These are phyloP conservation scores for Cryptosporidium bovis DNA, from an alignment of 169 alveolate genomes.

Conservation along the genomic window DNA sequence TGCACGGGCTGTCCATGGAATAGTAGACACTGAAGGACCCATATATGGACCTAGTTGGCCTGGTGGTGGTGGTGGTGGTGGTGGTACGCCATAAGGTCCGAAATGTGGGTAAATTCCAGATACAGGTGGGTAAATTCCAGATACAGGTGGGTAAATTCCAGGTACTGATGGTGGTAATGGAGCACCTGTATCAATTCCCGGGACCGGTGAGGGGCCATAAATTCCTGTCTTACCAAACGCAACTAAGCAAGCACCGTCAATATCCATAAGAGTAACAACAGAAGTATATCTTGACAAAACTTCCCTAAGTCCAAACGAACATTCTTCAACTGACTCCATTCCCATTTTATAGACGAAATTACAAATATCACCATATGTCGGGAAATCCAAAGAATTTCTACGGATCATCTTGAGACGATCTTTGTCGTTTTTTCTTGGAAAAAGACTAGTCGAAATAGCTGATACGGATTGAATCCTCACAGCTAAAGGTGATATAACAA, in stretches of 20 bases:
- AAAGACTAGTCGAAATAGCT: conserved; percentile 3
- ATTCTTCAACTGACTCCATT: conserved; percentile 31
- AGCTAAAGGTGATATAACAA: not conserved
- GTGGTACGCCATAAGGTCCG: no score
- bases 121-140: no score
- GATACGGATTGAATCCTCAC: conserved; percentile 7
- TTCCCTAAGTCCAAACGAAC: conserved; percentile 21
- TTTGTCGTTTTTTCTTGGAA: conserved; percentile 15
- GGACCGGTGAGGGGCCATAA: no score
- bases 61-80: no score
- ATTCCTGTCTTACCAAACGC: not conserved
- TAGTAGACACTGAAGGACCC: no score
- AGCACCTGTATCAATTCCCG: no score
- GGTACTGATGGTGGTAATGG: no score
- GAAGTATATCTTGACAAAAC: not conserved
- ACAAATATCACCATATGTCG: conserved; percentile 29
- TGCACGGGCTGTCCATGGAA: no score
- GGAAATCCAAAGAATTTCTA: not conserved
- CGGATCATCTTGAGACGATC: conserved; percentile 46
- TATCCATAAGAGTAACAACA: not conserved
- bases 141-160: no score
- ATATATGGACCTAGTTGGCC: no score
- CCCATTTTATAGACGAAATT: conserved; percentile 14
- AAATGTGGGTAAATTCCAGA: no score
- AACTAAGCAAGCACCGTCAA: conserved; percentile 31